Evolutionary conservation across 2,329 filamentous ascomycete species (phyloP).

Genomic region (Colletotrichum gigasporum): DNA sequence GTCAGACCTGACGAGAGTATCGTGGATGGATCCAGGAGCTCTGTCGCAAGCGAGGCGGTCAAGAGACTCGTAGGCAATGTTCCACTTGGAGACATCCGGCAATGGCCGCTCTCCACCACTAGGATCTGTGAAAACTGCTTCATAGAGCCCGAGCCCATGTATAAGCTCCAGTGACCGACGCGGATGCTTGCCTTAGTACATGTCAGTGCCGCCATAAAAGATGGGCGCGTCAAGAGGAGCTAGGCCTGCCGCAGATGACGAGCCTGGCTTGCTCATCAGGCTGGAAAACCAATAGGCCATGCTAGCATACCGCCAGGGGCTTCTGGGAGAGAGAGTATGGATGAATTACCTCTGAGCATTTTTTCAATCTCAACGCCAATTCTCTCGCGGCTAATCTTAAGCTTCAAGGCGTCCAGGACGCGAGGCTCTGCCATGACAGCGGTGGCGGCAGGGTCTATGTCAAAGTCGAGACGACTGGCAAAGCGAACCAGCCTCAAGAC

Average conservation of each 20-base stretch:
- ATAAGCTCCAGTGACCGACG: slow-evolving; percentile 71
- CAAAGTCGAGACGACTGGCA: slow-evolving; percentile 83
- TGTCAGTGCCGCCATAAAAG: no score
- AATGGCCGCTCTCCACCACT: slow-evolving; percentile 57
- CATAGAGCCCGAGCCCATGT: slow-evolving; percentile 73
- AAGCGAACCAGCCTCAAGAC: slow-evolving; percentile 90
- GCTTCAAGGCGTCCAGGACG: slow-evolving; percentile 81
- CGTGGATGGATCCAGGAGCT: slow-evolving; percentile 57
- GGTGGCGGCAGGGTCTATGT: slow-evolving; percentile 76
- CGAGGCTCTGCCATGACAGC: slow-evolving; percentile 78
- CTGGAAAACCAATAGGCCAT: no score
- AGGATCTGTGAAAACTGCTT: slow-evolving; percentile 78
- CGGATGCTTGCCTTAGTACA: slow-evolving; percentile 63
- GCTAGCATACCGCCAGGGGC: no score
- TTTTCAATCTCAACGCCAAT: slow-evolving; percentile 90
- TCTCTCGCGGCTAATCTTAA: slow-evolving; percentile 93
- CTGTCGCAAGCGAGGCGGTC: slow-evolving; percentile 56
- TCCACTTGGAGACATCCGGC: slow-evolving; percentile 71
- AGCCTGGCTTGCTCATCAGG: no score
- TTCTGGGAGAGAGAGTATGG: neutral
- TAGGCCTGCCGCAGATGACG: no score
- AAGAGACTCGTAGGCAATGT: slow-evolving; percentile 71
- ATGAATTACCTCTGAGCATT: slow-evolving; percentile 78
- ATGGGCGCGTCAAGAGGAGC: no score
- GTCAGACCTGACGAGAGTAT: slow-evolving; percentile 67